A percentile compares a stretch with the other conserved stretches of the same genome.
Conservation (phyloP, 768 basidiomycete species). For the Leccinum broughii region DNA sequence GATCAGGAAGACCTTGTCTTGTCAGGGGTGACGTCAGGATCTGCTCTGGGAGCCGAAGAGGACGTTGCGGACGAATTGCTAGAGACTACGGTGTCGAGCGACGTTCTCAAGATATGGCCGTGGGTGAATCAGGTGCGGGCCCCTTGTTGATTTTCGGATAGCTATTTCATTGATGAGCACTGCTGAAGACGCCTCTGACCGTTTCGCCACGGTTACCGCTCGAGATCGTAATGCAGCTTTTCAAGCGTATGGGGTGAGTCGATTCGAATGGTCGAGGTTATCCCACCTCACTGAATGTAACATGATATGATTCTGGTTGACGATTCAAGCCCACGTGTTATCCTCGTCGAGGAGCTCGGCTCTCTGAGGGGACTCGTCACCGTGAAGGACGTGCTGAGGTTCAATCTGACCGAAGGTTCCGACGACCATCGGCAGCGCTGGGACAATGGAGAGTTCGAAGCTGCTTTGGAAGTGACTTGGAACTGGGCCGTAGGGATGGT, state of each 20-base stretch:
- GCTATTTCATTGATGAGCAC: conserved; percentile 2
- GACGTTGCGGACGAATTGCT: conserved; percentile 67
- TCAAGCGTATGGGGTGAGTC: conserved; percentile 95
- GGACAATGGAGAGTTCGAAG: conserved; percentile 68
- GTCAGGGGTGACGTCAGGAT: conserved; percentile 42
- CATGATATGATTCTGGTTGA: not conserved
- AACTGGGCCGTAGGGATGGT: conserved; percentile 45
- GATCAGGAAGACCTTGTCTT: conserved; percentile 54
- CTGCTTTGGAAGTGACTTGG: conserved; percentile 62
- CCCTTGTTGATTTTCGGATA: not conserved
- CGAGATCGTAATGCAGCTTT: conserved; percentile 97
- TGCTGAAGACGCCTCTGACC: conserved; percentile 81
- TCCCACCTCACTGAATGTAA: not conserved
- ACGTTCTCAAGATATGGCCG: conserved; percentile 71
- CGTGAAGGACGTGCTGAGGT: conserved; percentile 92
- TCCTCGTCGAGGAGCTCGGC: conserved; percentile 89
- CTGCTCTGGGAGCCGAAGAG: conserved; percentile 62
- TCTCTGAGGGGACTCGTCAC: conserved; percentile 83
- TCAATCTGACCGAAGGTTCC: conserved; percentile 64
- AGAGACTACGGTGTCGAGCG: conserved; percentile 55
- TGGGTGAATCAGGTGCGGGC: conserved; percentile 89
- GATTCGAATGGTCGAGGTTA: not conserved
- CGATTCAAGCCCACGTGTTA: conserved; percentile 80
- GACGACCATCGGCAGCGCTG: conserved; percentile 50
- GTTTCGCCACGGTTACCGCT: conserved; percentile 90